Base-by-base conservation (phyloP, 441 rosid species). In the Sinapis alba region DNA sequence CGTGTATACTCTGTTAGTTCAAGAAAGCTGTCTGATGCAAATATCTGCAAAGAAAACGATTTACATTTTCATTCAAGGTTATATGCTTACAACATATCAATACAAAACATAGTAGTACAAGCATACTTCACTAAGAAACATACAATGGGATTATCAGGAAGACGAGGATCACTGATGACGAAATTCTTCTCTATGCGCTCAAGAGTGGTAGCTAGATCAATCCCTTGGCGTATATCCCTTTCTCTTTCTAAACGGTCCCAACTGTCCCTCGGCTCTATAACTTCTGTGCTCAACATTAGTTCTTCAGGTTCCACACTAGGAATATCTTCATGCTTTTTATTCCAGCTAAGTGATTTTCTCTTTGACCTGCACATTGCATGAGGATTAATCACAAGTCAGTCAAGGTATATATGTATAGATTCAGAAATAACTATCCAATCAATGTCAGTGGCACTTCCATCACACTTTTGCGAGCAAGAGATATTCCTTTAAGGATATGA, bases 161-260 rank as follows among this genome's bases (percentile, higher is more conserved):
- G 89, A 77, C 98, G 89, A 56, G 98, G 98, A 90, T 94, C 97
- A 56, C 97, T 65, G 72, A 94, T 94, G 83, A 90, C 98, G 77
- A 94, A 94, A 75, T 94, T 94, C 91, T 92, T 94, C 75, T 94
- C 97, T 54, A 94, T 94, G 63, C 97, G 97, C 75, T 94, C 98
- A 84, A 94, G 78, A 72, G 98, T 94, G 76, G 98, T 94, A 69
- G 98, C 98, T 60, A 94, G 81, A 83, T 94, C 98, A 27, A 92
- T 83, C 75, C 98, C 98, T 85, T 94, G 98, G 58, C 98, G 97
- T 27, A 89, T 85, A 70, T 83, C 97, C 78, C 84, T 89, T 59
- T 94, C 91, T 81, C 97, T 84, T 75, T 82, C 88, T 47, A 78
- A 66, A 67, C 2, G 83, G 1, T 87, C 91, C 94, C 90, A 90